Percentiles rank a stretch among this genome's conserved stretches.
Evolutionary conservation across 441 rosid genomes (phyloP).

Genomic region (Hura crepitans): DNA sequence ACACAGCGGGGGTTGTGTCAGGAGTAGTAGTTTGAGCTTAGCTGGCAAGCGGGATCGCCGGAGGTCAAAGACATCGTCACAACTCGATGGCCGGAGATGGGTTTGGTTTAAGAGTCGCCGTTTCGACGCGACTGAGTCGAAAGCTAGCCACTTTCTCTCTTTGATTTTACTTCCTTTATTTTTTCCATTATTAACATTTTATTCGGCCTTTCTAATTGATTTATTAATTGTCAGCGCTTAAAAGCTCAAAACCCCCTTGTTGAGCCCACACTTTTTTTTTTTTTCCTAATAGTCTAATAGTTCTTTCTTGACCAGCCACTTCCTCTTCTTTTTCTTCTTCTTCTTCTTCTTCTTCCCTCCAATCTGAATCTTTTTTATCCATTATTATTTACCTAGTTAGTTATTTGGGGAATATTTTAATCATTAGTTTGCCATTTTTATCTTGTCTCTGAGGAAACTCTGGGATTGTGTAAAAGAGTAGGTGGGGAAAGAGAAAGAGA

Average conservation of each 20-base stretch:
- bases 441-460: constrained; percentile 20
- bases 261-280: constrained; percentile 12
- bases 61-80: constrained; percentile 30
- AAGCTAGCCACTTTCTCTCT: not conserved
- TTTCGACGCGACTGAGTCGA: not conserved
- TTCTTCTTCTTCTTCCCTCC: constrained; percentile 3
- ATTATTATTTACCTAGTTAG: constrained; percentile 5
- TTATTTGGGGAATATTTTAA: not conserved
- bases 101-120: constrained; percentile 10
- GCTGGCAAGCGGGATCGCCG: constrained; percentile 37
- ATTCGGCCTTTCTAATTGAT: not conserved
- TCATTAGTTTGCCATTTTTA: not conserved
- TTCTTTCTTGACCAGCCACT: constrained; percentile 17
- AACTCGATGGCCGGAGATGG: constrained; percentile 18
- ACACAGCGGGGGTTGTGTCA: constrained; percentile 1
- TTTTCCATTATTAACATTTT: not conserved
- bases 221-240: constrained; percentile 34
- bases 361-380: not conserved
- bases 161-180: not conserved
- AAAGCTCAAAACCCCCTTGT: constrained; percentile 18
- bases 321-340: not conserved
- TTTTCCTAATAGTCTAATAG: constrained; percentile 5
- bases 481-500: constrained; percentile 16
- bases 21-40: constrained; percentile 14
- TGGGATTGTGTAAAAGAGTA: constrained; percentile 9